A percentile compares a stretch with the other conserved stretches of the same genome.
Evolutionary conservation across 352 stramenopile species (phyloP).

Genomic region (Globisporangium echinulatum): DNA sequence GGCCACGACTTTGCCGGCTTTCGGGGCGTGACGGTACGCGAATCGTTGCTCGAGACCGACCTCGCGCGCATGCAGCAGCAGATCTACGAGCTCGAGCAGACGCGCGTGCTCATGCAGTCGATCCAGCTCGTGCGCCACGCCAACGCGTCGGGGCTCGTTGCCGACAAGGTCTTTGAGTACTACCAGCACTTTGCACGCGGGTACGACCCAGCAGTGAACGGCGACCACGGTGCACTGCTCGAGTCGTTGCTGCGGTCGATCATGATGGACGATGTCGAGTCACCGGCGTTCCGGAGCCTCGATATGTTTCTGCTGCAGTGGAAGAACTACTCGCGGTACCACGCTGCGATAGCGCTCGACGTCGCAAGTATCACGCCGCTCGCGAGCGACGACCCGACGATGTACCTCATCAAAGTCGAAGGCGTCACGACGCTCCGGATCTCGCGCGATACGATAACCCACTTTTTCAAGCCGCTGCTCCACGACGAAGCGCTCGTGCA

Average conservation of each 20-base stretch:
- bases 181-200: conserved; percentile 40
- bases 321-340: conserved; percentile 58
- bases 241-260: conserved; percentile 40
- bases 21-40: conserved; percentile 21
- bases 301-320: conserved; percentile 52
- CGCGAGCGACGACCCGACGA: conserved; percentile 23
- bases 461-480: conserved; percentile 56
- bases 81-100: conserved; percentile 38
- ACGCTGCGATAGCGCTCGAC: conserved; percentile 30
- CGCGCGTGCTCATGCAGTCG: conserved; percentile 32
- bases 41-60: conserved; percentile 21
- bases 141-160: conserved; percentile 31
- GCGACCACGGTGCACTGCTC: conserved; percentile 13
- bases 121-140: conserved; percentile 33
- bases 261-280: conserved; percentile 44
- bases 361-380: conserved; percentile 31
- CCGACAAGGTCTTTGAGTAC: conserved; percentile 37
- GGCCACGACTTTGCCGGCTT: conserved; percentile 26
- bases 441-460: conserved; percentile 50
- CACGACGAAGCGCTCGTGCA: conserved; percentile 57
- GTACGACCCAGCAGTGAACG: conserved; percentile 28
- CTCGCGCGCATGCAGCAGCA: conserved; percentile 31
- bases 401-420: conserved; percentile 34
- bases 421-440: conserved; percentile 44
- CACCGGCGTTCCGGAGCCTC: conserved; percentile 35